These are phyloP conservation scores for Phaeotremella skinneri DNA, from an alignment of 768 basidiomycete species.

Conservation along the genomic window DNA sequence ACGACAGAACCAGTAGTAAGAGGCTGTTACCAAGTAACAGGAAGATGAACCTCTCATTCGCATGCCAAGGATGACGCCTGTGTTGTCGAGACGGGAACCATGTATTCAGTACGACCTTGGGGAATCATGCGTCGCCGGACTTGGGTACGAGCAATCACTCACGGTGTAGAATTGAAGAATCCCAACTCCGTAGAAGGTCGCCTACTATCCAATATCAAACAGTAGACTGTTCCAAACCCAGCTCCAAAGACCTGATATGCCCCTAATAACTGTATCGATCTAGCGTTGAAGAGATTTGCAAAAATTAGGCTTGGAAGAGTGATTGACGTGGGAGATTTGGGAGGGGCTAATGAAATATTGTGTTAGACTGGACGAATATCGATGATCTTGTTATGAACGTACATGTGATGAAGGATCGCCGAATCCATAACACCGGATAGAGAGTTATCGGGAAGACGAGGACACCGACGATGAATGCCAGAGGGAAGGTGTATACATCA, in stretches of 20 bases:
- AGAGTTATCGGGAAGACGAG: conserved; percentile 15
- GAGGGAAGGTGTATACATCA: conserved; percentile 1
- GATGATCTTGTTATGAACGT: conserved; percentile 5
- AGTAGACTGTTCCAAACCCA: conserved; percentile 8
- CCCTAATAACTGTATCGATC: no score
- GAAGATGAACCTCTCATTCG: conserved; percentile 43
- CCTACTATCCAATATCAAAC: conserved; percentile 13
- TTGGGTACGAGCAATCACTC: conserved; percentile 1
- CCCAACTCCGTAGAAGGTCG: conserved; percentile 7
- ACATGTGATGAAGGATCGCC: conserved; percentile 28
- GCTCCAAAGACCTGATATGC: conserved; percentile 10
- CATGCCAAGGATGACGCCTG: conserved; percentile 39
- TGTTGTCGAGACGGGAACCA: not conserved
- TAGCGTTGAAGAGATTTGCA: conserved; percentile 19
- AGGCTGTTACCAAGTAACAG: conserved; percentile 27
- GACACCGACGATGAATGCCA: not conserved
- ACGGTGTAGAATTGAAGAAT: conserved; percentile 24
- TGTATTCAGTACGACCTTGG: no score
- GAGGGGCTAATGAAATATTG: conserved; percentile 15
- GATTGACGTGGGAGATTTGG: conserved; percentile 10
- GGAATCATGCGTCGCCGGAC: no score
- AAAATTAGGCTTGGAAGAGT: conserved; percentile 10
- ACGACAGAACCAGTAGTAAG: conserved; percentile 25
- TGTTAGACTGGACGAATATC: not conserved
- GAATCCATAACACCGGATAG: conserved; percentile 24